phyloP scores from a whole-genome alignment of 2,329 filamentous ascomycete species.

The Passalora sequoiae region DNA sequence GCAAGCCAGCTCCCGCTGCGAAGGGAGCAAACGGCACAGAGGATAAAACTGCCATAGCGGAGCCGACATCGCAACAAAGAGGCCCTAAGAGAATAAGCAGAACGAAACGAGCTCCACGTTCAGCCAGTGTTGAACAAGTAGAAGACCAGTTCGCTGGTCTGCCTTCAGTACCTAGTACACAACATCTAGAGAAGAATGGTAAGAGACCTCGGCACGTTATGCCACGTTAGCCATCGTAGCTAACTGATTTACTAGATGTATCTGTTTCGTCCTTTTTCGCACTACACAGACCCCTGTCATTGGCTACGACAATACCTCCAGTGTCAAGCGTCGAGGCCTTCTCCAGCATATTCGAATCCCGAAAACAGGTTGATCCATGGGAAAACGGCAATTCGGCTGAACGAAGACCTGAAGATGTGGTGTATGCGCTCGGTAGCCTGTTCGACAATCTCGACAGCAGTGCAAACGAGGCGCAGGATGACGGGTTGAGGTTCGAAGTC shows the following conservation, averaged over 20 bases:
- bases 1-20: slow-evolving; percentile 28
- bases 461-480: slow-evolving; percentile 28
- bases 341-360: slow-evolving; percentile 70
- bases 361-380: slow-evolving; percentile 43
- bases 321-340: slow-evolving; percentile 69
- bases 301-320: slow-evolving; percentile 74
- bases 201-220: too few relatives aligned
- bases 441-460: slow-evolving; percentile 34
- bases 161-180: slow-evolving; percentile 69
- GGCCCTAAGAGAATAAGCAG: slow-evolving; percentile 16
- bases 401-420: slow-evolving; percentile 36
- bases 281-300: slow-evolving; percentile 86
- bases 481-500: slow-evolving; percentile 36
- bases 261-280: slow-evolving; percentile 91
- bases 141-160: slow-evolving; percentile 51
- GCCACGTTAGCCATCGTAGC: too few relatives aligned
- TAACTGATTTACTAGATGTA: slow-evolving; percentile 56
- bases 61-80: slow-evolving; percentile 18
- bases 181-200: slow-evolving; percentile 53
- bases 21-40: slow-evolving; percentile 18
- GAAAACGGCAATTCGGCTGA: slow-evolving; percentile 44
- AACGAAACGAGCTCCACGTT: slow-evolving; percentile 11
- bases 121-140: slow-evolving; percentile 14
- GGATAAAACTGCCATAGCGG: slow-evolving; percentile 12
- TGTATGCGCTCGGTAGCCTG: slow-evolving; percentile 44